Evolutionary conservation across 352 stramenopile species (phyloP), one percentile per base, ranked within the genome.

Genomic region (Globisporangium irregulare): DNA sequence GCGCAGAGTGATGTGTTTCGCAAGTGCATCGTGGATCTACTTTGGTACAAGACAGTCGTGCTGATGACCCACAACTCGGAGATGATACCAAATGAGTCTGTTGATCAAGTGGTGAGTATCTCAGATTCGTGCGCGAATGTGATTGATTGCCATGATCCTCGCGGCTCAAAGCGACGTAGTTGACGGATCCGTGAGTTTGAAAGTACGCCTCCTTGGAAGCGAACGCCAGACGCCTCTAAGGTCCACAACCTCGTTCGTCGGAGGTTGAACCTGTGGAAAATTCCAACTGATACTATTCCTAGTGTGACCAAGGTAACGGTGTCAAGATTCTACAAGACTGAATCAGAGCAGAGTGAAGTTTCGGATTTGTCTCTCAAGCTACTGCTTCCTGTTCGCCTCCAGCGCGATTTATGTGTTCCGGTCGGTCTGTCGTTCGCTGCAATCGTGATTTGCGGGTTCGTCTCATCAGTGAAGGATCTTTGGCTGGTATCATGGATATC

Each of bases 1-100:
- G 77, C 84, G 7, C 79, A 87, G 65, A 87, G 74, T 56, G 68
- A 87, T 27, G 75, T 87, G 32, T 83, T 87, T 34, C 66, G 59
- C 10, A 82, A 84, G 68, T 87, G 77, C 58, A 78, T 87, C 59
- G 63, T 80, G n/a, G 67, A 76, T 15, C 46, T 87, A 12, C 59
- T 87, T 27, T 72, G 67, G 18, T 74, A 73, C 53, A 87, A 86
- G 58, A 84, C 79, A 1, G 70, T 87, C 18, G 24, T 87, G 12
- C 65, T 87, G 55, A 77, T 79, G 51, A 86, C 79, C 6, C 77
- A 87, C 64, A 87, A 84, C 43, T 71, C 59, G 12, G 77, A 87
- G 62, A 73, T 87, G 20, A 71, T 78, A 10, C 75, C 65, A 1
- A 85, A 77, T 27, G 66, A 48, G 41, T 79, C 74, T 53, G 72